A percentile compares a stretch with the other conserved stretches of the same genome.
phyloP scores from a whole-genome alignment of 306 rosid species.

The Dalbergia oliveri region DNA sequence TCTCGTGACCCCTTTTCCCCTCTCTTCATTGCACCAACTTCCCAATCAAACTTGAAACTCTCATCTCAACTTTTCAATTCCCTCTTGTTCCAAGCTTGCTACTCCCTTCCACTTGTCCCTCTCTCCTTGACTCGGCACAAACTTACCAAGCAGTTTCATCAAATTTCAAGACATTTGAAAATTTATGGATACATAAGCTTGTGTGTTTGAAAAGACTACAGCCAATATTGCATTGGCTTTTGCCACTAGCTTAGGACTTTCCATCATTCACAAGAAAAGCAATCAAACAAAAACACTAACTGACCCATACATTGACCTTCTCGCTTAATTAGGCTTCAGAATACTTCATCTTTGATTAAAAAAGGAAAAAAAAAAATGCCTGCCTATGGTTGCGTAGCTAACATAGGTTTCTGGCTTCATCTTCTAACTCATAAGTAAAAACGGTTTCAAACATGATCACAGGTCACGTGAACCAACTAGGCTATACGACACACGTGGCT shows the following conservation, averaged over 20 bases:
- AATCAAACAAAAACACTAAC: not conserved
- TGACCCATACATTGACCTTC: not conserved
- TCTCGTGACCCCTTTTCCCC: constrained; percentile 71
- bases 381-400: constrained; percentile 27
- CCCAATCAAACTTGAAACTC: constrained; percentile 55
- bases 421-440: not conserved
- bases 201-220: not conserved
- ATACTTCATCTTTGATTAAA: no score
- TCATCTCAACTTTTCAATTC: constrained; percentile 54
- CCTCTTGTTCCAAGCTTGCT: constrained; percentile 46
- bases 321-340: not conserved
- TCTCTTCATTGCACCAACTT: constrained; percentile 58
- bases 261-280: not conserved
- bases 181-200: not conserved
- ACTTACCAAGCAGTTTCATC: constrained; percentile 24
- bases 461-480: constrained; percentile 43
- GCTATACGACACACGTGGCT: constrained; percentile 48
- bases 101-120: constrained; percentile 45
- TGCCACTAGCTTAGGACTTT: not conserved
- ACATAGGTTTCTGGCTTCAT: constrained; percentile 12
- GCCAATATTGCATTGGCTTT: not conserved
- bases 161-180: constrained; percentile 25
- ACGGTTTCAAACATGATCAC: constrained; percentile 27
- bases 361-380: not conserved
- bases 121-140: constrained; percentile 6